These are phyloP conservation scores for Mycena maculata DNA, from an alignment of 768 basidiomycete species.

Conservation along the genomic window DNA sequence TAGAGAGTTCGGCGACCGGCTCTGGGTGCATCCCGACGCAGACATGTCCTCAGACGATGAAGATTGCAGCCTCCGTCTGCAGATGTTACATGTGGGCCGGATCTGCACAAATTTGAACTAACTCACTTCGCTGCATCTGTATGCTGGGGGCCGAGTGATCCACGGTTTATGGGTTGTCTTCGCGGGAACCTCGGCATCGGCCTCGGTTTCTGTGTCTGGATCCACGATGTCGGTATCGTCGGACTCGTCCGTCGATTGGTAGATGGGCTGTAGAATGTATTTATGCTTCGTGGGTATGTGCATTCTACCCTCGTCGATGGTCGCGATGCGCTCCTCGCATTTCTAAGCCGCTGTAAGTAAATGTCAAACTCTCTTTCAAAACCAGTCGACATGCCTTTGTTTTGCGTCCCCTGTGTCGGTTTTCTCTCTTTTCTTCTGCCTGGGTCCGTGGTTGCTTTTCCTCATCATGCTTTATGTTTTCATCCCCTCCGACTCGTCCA, in stretches of 20 bases:
- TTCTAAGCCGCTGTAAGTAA: neutral
- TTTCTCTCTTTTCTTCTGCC: neutral
- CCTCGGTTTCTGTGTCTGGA: slow-evolving; percentile 5
- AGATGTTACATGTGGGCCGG: neutral
- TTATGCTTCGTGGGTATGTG: neutral
- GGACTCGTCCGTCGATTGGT: slow-evolving; percentile 13
- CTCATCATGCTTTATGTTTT: too few species aligned
- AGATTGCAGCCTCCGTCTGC: neutral
- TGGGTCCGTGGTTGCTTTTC: neutral
- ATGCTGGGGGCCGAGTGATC: neutral
- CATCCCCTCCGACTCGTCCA: neutral
- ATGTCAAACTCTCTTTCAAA: too few species aligned
- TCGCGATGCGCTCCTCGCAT: neutral
- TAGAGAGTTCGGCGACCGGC: too few species aligned
- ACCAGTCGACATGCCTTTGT: neutral
- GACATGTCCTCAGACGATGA: too few species aligned
- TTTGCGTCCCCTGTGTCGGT: neutral
- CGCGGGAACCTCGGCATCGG: neutral
- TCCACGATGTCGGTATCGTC: slow-evolving; percentile 4
- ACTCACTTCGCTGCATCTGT: neutral
- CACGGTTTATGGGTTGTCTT: neutral
- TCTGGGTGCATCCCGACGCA: too few species aligned
- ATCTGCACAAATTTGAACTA: too few species aligned
- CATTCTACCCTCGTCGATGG: neutral
- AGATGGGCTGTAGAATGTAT: neutral